Evolutionary conservation across 805 yeast genomes (phyloP), one percentile per base, ranked within the genome.

Genomic region (Candida quercuum): DNA sequence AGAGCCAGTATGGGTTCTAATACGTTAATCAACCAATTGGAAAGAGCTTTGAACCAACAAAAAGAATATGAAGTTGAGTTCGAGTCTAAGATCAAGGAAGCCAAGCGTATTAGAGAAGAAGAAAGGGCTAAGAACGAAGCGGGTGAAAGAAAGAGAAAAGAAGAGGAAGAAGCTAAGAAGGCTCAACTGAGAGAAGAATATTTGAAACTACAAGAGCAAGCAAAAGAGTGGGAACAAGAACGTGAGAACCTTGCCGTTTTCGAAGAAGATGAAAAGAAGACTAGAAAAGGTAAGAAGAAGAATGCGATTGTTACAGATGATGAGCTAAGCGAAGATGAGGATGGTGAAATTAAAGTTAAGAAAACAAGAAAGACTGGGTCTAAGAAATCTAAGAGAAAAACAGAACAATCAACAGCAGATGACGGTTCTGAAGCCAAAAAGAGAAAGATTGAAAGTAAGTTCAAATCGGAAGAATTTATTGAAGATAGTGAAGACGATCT

Each of bases 1-100:
- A 79, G 97, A 63, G 91, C 93, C n/a, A 74, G 75, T 47, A 74
- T 87, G 72, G 96, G 95, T 56, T 71, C 78, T 35, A 76, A 79
- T 39, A 84, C 96, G 0, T 69, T 88, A 56, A 67, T 74, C 43
- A 78, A 75, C 41, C 82, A 88, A 55, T 69, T 93, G 46, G 83
- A 74, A 47, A 74, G 81, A 42, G 76, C 81, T 21, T 64, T 83
- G 36, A 76, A 72, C 19, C 91, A 86, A 47, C 96, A 93, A 46
- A 67, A 69, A 46, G 81, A 72, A 43, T 79, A 71, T 58, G 89
- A 86, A 40, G 58, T 58, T 14, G 70, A 73, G 40, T 67, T 76
- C 37, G 71, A 72, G 36, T 67, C 67, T 28, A 85, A 77, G 61
- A 67, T 91, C 40, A 81, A 72, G 33, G 87, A 78, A 44, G 97